A percentile compares a stretch with the other conserved stretches of the same genome.
These are phyloP conservation scores for Polygonum maritimum DNA, from an alignment of 148 eudicot species.

Conservation along the genomic window DNA sequence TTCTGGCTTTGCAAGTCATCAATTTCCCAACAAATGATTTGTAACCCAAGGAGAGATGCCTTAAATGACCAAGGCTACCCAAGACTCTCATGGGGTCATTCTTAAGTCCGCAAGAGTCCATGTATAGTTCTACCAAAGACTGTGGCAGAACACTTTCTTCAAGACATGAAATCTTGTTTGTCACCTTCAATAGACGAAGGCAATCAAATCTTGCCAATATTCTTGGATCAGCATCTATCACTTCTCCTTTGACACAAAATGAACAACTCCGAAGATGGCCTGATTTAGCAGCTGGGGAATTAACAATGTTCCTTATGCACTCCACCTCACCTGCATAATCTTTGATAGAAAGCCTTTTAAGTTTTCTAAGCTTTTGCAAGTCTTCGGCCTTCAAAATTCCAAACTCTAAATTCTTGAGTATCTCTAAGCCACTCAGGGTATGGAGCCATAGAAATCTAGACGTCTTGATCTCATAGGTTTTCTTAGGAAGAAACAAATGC, in stretches of 20 bases:
- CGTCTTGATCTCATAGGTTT: conserved; percentile 12
- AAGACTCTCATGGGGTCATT: neutral
- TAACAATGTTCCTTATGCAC: conserved; percentile 12
- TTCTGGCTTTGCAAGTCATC: neutral
- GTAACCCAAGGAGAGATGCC: neutral
- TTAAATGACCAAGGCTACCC: neutral
- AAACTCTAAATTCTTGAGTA: conserved; percentile 21
- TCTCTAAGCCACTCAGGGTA: conserved; percentile 17
- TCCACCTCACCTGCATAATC: conserved; percentile 9
- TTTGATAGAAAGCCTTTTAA: conserved; percentile 21
- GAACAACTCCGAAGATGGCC: conserved; percentile 10
- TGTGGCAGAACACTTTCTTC: neutral
- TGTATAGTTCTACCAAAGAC: neutral
- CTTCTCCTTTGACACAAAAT: neutral
- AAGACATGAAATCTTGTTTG: conserved; percentile 4
- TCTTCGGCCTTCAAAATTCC: conserved; percentile 14
- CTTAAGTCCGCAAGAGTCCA: neutral
- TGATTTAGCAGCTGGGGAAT: neutral
- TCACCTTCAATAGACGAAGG: conserved; percentile 20
- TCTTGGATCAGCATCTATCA: conserved; percentile 12
- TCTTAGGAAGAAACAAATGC: conserved; percentile 35
- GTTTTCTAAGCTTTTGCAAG: conserved; percentile 20
- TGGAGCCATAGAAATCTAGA: conserved; percentile 16
- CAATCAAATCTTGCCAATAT: conserved; percentile 13
- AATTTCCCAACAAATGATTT: neutral